Conservation (phyloP, 202 grass and related monocot genomes). For the Elaeis oleifera region DNA sequence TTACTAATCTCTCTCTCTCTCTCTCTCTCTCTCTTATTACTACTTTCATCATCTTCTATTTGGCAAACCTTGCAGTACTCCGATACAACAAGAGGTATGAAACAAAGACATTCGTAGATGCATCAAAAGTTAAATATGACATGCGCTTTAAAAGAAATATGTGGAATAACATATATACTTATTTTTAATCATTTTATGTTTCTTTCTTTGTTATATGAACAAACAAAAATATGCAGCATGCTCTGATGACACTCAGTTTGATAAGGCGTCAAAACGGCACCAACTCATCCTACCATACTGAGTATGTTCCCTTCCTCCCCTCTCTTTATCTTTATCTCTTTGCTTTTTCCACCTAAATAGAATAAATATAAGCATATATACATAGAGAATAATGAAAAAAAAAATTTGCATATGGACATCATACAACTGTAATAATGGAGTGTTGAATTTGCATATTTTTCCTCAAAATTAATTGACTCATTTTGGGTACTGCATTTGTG, state of each 20-base stretch:
- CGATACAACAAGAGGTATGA: slow-evolving; percentile 2
- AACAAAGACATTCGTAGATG: not conserved
- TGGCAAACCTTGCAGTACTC: slow-evolving; percentile 1
- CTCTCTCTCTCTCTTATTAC: not conserved
- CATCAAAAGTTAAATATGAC: too few relatives aligned
- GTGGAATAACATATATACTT: not conserved
- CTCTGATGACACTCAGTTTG: not conserved
- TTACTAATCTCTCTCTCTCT: not conserved
- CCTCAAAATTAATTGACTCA: too few relatives aligned
- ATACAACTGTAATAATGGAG: too few relatives aligned
- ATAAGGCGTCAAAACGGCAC: not conserved
- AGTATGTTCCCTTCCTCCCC: not conserved
- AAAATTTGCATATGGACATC: too few relatives aligned
- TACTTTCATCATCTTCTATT: too few relatives aligned
- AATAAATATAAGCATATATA: not conserved
- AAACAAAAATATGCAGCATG: not conserved
- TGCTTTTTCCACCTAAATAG: not conserved
- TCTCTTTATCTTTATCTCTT: not conserved
- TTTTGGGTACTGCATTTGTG: too few relatives aligned
- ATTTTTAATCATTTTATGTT: not conserved
- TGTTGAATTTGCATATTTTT: too few relatives aligned
- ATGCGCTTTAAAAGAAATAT: too few relatives aligned
- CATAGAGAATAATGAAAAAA: not conserved
- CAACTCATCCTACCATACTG: not conserved
- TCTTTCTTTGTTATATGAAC: not conserved